A percentile compares a stretch with the other conserved stretches of the same genome.
Evolutionary conservation across 2,329 filamentous ascomycete species (phyloP).

Genomic region (Periconia macrospinosa): DNA sequence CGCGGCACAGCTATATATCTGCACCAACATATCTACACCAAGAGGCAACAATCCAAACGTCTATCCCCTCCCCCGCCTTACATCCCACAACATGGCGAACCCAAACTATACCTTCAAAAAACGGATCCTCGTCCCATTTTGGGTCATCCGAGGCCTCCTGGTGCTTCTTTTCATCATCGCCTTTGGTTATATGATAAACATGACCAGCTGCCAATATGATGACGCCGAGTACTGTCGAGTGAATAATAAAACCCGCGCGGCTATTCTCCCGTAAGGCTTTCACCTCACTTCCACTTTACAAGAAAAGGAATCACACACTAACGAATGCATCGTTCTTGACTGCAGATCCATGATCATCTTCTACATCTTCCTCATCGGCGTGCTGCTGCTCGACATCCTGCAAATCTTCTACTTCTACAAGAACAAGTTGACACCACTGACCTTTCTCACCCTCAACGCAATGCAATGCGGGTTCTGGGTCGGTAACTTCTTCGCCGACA

Average conservation of each 20-base stretch:
- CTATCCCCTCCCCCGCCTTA: background rate
- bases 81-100: constrained; percentile 20
- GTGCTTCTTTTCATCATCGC: constrained; percentile 37
- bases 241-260: too few species aligned
- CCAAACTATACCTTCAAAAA: constrained; percentile 38
- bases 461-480: constrained; percentile 41
- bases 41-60: too few species aligned
- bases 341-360: constrained; percentile 32
- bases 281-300: too few species aligned
- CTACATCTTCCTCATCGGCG: constrained; percentile 37
- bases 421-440: constrained; percentile 32
- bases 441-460: constrained; percentile 40
- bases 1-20: too few species aligned
- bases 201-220: background rate
- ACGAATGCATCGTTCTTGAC: too few species aligned
- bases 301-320: background rate
- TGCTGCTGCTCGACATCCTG: constrained; percentile 38
- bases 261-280: too few species aligned
- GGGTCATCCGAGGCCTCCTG: constrained; percentile 35
- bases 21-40: too few species aligned
- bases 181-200: constrained; percentile 16
- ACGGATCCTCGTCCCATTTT: constrained; percentile 42
- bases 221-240: background rate
- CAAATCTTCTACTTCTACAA: constrained; percentile 39
- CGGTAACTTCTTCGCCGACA: constrained; percentile 33